Percentiles rank a stretch among this genome's conserved stretches.
phyloP scores from a whole-genome alignment of 1,139 yeast species.

The Hemisphaericaspora xylofermentans region DNA sequence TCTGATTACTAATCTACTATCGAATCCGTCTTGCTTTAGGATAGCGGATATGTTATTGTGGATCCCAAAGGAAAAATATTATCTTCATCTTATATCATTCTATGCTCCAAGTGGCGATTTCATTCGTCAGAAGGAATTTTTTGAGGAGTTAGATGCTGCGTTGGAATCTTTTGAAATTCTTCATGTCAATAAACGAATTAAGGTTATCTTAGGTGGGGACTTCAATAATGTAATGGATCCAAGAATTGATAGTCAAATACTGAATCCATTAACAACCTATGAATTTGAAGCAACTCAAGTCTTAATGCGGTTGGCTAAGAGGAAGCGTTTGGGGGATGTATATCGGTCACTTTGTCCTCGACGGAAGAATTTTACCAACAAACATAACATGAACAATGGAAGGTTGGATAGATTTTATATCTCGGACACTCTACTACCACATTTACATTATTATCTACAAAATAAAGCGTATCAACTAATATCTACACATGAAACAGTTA shows the following conservation, averaged over 20 bases:
- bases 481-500: neutral
- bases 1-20: neutral
- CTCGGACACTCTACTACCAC: neutral
- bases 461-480: neutral
- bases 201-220: neutral
- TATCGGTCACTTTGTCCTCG: neutral
- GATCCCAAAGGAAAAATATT: neutral
- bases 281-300: neutral
- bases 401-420: neutral
- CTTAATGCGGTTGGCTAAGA: neutral
- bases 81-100: neutral
- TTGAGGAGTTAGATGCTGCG: neutral
- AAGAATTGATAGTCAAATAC: neutral
- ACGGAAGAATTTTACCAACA: neutral
- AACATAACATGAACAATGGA: neutral
- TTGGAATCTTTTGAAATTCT: neutral
- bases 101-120: neutral
- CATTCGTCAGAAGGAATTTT: neutral
- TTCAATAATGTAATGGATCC: neutral
- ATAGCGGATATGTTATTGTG: neutral
- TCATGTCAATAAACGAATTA: neutral
- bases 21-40: neutral
- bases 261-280: neutral
- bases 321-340: neutral
- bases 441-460: neutral